Evolutionary conservation across 352 stramenopile genomes (phyloP).

Genomic region (Phytophthora aleatoria): DNA sequence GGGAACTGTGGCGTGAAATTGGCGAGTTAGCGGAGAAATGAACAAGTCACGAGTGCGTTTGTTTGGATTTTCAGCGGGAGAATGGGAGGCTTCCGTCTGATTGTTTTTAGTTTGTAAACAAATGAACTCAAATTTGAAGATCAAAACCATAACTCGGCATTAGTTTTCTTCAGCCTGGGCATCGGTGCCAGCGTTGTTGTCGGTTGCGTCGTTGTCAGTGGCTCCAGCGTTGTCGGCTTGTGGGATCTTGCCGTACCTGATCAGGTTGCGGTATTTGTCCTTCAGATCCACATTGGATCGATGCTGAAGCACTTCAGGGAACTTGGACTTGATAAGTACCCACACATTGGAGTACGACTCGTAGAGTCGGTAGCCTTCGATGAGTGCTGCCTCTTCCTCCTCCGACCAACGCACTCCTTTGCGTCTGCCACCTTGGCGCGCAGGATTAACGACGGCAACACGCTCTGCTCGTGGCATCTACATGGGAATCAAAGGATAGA

Average conservation of each 20-base stretch:
- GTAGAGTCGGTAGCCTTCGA: slow-evolving; percentile 65
- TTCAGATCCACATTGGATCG: slow-evolving; percentile 82
- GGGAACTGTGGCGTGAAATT: slow-evolving; percentile 6
- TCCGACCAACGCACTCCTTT: slow-evolving; percentile 55
- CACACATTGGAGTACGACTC: slow-evolving; percentile 57
- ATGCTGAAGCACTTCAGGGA: slow-evolving; percentile 43
- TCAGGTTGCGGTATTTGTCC: slow-evolving; percentile 84
- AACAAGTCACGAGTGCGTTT: slow-evolving; percentile 39
- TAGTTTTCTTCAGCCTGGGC: slow-evolving; percentile 9
- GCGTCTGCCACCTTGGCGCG: background rate
- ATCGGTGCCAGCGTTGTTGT: slow-evolving; percentile 16
- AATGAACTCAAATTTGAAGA: slow-evolving; percentile 45
- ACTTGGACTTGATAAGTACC: slow-evolving; percentile 72
- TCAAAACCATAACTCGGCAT: slow-evolving; percentile 5
- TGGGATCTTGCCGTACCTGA: slow-evolving; percentile 47
- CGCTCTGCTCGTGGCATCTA: slow-evolving; percentile 17
- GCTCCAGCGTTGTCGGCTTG: slow-evolving; percentile 12
- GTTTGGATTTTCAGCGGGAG: slow-evolving; percentile 34
- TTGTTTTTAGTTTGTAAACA: slow-evolving; percentile 46
- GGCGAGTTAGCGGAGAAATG: slow-evolving; percentile 12
- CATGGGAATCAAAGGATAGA: background rate
- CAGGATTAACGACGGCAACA: slow-evolving; percentile 1
- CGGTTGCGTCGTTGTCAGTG: slow-evolving; percentile 26
- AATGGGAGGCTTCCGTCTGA: slow-evolving; percentile 19
- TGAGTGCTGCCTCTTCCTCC: slow-evolving; percentile 59